These are phyloP conservation scores for Adansonia gregorii DNA, from an alignment of 441 rosid genomes.

Conservation along the genomic window DNA sequence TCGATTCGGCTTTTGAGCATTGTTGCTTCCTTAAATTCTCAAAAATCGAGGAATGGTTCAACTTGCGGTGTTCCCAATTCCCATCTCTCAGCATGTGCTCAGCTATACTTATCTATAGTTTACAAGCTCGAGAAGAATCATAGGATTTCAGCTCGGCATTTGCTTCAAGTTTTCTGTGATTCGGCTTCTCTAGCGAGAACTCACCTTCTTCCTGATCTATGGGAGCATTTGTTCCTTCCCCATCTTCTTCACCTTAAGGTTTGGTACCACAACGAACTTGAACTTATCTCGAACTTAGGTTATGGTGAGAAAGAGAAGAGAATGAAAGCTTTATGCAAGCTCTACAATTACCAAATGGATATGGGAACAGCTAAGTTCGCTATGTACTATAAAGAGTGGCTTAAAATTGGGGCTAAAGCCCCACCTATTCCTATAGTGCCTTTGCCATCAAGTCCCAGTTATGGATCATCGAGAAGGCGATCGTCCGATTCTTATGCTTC, in stretches of 20 bases:
- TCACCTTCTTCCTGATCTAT: constrained; percentile 66
- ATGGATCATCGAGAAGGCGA: constrained; percentile 44
- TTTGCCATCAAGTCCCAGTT: constrained; percentile 44
- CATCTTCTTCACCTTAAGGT: constrained; percentile 70
- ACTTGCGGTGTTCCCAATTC: constrained; percentile 57
- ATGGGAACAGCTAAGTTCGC: constrained; percentile 58
- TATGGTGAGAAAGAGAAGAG: constrained; percentile 42
- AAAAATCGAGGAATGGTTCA: constrained; percentile 38
- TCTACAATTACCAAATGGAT: constrained; percentile 51
- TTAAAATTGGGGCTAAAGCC: constrained; percentile 53
- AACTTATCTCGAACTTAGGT: constrained; percentile 37
- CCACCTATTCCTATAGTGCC: constrained; percentile 55
- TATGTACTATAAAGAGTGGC: constrained; percentile 57
- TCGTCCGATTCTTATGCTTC: constrained; percentile 53
- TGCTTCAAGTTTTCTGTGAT: constrained; percentile 63
- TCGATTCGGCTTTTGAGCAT: constrained; percentile 44
- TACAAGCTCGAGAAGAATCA: constrained; percentile 65
- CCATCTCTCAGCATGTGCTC: constrained; percentile 62
- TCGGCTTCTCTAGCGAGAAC: constrained; percentile 60
- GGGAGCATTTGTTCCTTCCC: constrained; percentile 74
- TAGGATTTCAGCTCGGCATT: constrained; percentile 50
- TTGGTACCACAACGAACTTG: constrained; percentile 59
- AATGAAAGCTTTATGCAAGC: constrained; percentile 44
- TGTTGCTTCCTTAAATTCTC: constrained; percentile 53
- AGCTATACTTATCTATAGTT: constrained; percentile 54